Conservation (phyloP, 495 filamentous ascomycete genomes). For the Neurospora sp. region DNA sequence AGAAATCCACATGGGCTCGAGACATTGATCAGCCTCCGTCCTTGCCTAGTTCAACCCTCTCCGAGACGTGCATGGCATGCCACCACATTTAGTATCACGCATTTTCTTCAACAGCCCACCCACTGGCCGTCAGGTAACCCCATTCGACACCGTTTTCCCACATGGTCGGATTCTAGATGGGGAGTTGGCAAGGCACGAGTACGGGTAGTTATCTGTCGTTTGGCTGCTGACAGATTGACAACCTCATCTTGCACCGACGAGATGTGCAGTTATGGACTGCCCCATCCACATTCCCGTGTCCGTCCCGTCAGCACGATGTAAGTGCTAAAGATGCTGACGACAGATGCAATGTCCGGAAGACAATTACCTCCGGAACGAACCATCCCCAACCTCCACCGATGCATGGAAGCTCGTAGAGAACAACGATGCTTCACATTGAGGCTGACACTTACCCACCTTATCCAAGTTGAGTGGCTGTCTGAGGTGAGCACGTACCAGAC, state of each 20-base stretch:
- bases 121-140: background rate
- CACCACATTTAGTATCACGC: background rate
- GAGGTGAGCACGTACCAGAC: background rate
- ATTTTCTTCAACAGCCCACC: background rate
- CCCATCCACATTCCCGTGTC: background rate
- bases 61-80: background rate
- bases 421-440: background rate
- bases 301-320: background rate
- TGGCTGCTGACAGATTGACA: background rate
- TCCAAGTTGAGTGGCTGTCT: background rate
- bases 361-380: background rate
- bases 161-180: background rate
- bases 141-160: background rate
- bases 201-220: background rate
- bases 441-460: background rate
- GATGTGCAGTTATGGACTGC: background rate
- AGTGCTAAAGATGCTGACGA: background rate
- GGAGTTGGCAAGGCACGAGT: background rate
- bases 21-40: background rate
- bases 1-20: background rate
- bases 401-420: background rate
- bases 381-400: background rate
- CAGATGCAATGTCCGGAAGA: background rate
- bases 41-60: background rate
- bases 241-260: background rate